Evolutionary conservation across 768 basidiomycete genomes (phyloP).

Genomic region (Pisolithus microcarpus): DNA sequence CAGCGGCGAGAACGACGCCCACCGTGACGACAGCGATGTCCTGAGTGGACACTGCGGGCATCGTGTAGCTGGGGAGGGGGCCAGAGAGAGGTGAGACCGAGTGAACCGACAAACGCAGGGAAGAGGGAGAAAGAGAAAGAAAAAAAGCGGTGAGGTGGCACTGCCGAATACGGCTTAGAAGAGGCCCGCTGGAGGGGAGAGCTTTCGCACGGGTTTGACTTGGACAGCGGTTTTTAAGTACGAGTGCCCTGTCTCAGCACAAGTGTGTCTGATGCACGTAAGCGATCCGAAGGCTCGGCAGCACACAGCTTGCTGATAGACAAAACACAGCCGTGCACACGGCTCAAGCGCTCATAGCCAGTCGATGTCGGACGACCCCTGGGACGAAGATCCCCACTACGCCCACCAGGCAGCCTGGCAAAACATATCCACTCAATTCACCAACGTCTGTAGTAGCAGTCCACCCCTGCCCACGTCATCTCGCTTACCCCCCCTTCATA

Average conservation of each 20-base stretch:
- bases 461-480: not conserved
- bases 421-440: slow-evolving; percentile 56
- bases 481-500: slow-evolving; percentile 23
- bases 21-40: slow-evolving; percentile 68
- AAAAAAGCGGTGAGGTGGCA: not conserved
- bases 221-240: too few relatives aligned
- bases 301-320: not conserved
- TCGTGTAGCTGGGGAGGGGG: slow-evolving; percentile 21
- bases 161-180: not conserved
- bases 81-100: not conserved
- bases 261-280: too few relatives aligned
- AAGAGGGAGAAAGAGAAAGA: not conserved
- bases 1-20: slow-evolving; percentile 67
- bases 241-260: too few relatives aligned
- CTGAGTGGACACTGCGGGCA: slow-evolving; percentile 59
- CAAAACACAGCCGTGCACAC: too few relatives aligned
- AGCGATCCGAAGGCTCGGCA: too few relatives aligned
- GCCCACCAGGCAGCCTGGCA: slow-evolving; percentile 51
- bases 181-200: too few relatives aligned
- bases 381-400: slow-evolving; percentile 41
- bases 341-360: too few relatives aligned
- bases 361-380: slow-evolving; percentile 37
- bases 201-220: too few relatives aligned
- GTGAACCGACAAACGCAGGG: slow-evolving; percentile 2
- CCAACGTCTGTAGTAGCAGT: slow-evolving; percentile 40